These are phyloP conservation scores for Spinellus fusiger DNA, from an alignment of 192 early-diverging fungal genomes.

Conservation along the genomic window DNA sequence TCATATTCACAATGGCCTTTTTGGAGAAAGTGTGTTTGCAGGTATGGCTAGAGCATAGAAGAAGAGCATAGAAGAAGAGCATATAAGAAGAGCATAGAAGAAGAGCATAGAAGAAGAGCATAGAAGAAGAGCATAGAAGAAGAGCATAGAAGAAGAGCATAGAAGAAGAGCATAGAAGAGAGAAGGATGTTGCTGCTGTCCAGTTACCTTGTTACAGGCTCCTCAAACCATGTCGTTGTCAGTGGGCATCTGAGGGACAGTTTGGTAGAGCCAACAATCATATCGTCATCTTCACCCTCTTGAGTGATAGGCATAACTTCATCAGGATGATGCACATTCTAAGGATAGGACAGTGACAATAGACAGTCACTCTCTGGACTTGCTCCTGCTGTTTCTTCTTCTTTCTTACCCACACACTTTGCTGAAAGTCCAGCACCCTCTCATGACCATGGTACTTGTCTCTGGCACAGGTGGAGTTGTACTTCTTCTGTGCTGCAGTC, in stretches of 20 bases:
- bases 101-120: too few relatives aligned
- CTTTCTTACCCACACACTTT: constrained; percentile 25
- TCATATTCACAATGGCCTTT: constrained; percentile 10
- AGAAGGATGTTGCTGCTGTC: background rate
- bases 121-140: too few relatives aligned
- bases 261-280: constrained; percentile 19
- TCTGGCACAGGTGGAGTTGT: background rate
- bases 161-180: too few relatives aligned
- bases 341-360: background rate
- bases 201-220: constrained; percentile 27
- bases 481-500: background rate
- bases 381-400: too few relatives aligned
- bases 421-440: constrained; percentile 17
- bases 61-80: too few relatives aligned
- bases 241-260: constrained; percentile 24
- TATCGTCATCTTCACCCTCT: constrained; percentile 17
- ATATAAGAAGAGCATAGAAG: too few relatives aligned
- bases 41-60: background rate
- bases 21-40: constrained; percentile 30
- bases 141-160: too few relatives aligned
- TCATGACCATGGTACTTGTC: constrained; percentile 18
- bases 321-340: constrained; percentile 28
- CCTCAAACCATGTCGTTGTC: constrained; percentile 23
- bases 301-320: constrained; percentile 18
- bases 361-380: background rate